A percentile compares a stretch with the other conserved stretches of the same genome.
Conservation (phyloP, 164 flowering plant genomes). For the Vitis labrusca region DNA sequence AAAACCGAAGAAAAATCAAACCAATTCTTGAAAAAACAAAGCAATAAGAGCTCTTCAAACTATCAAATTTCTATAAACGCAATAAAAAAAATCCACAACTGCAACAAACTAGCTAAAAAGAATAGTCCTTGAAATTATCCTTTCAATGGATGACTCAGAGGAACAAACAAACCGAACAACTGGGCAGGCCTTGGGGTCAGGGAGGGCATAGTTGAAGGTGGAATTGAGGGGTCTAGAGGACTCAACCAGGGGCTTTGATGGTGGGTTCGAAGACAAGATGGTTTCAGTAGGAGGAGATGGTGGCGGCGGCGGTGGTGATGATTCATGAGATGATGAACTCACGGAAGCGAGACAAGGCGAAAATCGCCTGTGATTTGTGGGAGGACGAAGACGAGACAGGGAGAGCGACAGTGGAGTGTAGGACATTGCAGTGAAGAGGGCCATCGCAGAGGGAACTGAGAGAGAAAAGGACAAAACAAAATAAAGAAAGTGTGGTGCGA, state of each 20-base stretch:
- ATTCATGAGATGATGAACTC: conserved; percentile 25
- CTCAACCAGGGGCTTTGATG: conserved; percentile 24
- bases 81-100: too few species aligned
- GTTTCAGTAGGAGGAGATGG: conserved; percentile 12
- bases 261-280: conserved; percentile 10
- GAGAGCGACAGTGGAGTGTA: conserved; percentile 22
- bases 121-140: conserved; percentile 30
- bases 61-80: too few species aligned
- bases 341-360: conserved; percentile 24
- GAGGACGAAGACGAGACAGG: conserved; percentile 5
- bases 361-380: conserved; percentile 1
- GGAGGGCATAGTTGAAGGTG: conserved; percentile 31
- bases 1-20: too few species aligned
- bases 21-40: too few species aligned
- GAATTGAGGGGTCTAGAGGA: conserved; percentile 23
- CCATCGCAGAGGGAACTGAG: conserved; percentile 20
- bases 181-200: conserved; percentile 37
- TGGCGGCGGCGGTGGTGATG: conserved; percentile 15
- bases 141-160: conserved; percentile 67
- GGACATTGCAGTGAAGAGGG: conserved; percentile 27
- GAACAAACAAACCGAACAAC: conserved; percentile 42
- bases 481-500: too few species aligned
- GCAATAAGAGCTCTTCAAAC: too few species aligned
- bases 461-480: conserved; percentile 1
- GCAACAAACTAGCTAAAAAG: too few species aligned